These are phyloP conservation scores for Oropetium thomaeum DNA, from an alignment of 176 grass and related monocot species.

Conservation along the genomic window DNA sequence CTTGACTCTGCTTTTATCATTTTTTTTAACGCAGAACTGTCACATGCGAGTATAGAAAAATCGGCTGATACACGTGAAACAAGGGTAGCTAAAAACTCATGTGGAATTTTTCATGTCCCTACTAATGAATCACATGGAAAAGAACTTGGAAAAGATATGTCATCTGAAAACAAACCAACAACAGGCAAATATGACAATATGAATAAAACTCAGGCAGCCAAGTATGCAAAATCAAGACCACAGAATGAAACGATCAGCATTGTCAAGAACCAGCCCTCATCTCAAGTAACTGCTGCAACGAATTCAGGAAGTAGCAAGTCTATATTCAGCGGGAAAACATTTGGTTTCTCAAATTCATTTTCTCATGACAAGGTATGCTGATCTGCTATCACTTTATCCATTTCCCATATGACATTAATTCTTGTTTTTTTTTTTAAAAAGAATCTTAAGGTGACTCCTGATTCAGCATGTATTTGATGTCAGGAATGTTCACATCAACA, in stretches of 20 bases:
- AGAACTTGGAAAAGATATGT: conserved; percentile 33
- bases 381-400: not conserved
- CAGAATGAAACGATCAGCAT: conserved; percentile 26
- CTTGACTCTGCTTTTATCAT: conserved; percentile 2
- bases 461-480: conserved; percentile 12
- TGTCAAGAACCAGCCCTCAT: conserved; percentile 17
- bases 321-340: conserved; percentile 73
- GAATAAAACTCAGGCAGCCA: conserved; percentile 33
- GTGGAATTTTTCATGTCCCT: conserved; percentile 38
- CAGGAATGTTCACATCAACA: not conserved
- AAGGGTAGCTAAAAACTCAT: conserved; percentile 44
- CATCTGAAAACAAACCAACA: conserved; percentile 54
- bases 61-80: conserved; percentile 42
- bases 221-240: conserved; percentile 47
- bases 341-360: conserved; percentile 89
- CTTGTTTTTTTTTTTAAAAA: not conserved
- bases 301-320: conserved; percentile 49
- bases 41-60: conserved; percentile 42
- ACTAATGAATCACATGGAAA: conserved; percentile 47
- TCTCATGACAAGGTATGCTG: conserved; percentile 59
- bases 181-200: conserved; percentile 32
- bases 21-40: conserved; percentile 39
- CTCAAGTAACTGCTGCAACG: conserved; percentile 26
- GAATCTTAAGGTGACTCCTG: conserved; percentile 8
- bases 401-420: conserved; percentile 22